These are phyloP conservation scores for Podospora pseudoanserina DNA, from an alignment of 495 filamentous ascomycete species.

Conservation along the genomic window DNA sequence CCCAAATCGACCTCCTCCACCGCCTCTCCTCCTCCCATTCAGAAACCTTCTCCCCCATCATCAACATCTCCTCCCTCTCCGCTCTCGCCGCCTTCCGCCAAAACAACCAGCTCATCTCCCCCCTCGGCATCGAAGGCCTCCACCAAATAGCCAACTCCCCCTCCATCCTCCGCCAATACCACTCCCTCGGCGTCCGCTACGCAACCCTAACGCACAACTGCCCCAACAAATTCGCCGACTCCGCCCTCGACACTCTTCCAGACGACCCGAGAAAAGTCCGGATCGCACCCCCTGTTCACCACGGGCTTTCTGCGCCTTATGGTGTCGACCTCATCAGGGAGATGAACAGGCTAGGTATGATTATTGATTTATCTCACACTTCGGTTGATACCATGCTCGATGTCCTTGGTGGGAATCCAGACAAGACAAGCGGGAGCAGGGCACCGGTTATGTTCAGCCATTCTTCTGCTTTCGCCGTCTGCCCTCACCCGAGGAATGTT, in stretches of 20 bases:
- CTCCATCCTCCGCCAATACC: slow-evolving; percentile 68
- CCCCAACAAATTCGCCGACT: slow-evolving; percentile 85
- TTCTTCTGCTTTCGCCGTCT: slow-evolving; percentile 62
- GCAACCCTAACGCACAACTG: slow-evolving; percentile 92
- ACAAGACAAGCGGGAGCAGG: slow-evolving; percentile 48
- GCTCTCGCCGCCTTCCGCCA: slow-evolving; percentile 57
- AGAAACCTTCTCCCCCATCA: slow-evolving; percentile 60
- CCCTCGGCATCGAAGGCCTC: slow-evolving; percentile 83
- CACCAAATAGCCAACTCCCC: slow-evolving; percentile 91
- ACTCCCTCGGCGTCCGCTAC: slow-evolving; percentile 82
- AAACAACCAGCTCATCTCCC: slow-evolving; percentile 56
- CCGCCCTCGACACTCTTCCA: slow-evolving; percentile 57
- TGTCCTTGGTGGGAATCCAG: slow-evolving; percentile 49
- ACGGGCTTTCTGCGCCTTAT: slow-evolving; percentile 63
- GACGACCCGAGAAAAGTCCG: slow-evolving; percentile 21
- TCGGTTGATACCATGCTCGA: slow-evolving; percentile 67
- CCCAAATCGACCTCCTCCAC: slow-evolving; percentile 78
- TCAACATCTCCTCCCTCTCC: slow-evolving; percentile 47
- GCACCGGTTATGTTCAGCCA: slow-evolving; percentile 76
- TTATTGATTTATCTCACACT: slow-evolving; percentile 70
- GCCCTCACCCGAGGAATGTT: slow-evolving; percentile 68
- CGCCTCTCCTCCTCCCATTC: slow-evolving; percentile 69
- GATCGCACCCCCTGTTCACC: slow-evolving; percentile 50
- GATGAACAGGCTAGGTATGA: slow-evolving; percentile 80
- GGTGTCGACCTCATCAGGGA: slow-evolving; percentile 62